phyloP scores from a whole-genome alignment of 305 asterid species.

The Fraxinus baroniana region DNA sequence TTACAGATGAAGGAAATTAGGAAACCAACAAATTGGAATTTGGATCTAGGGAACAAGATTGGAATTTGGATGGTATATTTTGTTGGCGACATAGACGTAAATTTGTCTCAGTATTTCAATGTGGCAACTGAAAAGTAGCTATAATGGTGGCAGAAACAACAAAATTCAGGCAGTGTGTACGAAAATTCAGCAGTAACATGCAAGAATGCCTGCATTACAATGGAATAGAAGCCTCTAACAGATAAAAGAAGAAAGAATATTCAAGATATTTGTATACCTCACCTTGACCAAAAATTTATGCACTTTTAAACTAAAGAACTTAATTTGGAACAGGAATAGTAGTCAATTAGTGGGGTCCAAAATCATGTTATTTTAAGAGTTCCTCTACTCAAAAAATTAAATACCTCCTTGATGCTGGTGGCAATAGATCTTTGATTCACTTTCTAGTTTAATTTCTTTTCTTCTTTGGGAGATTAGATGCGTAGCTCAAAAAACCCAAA shows the following conservation, averaged over 20 bases:
- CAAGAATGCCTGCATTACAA: not conserved
- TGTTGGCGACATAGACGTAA: not conserved
- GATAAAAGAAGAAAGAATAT: not conserved
- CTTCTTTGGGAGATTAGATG: constrained; percentile 12
- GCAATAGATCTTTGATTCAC: constrained; percentile 13
- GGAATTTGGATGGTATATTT: not conserved
- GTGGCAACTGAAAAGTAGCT: not conserved
- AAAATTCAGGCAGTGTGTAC: not conserved
- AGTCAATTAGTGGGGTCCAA: not conserved
- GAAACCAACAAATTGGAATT: constrained; percentile 6
- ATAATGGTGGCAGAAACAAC: not conserved
- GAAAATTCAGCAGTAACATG: not conserved
- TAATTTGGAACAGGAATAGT: not conserved
- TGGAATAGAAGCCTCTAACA: constrained; percentile 7
- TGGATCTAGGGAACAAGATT: not conserved
- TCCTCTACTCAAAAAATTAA: not conserved
- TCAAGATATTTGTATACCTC: not conserved
- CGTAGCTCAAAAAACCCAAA: not conserved
- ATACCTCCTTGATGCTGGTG: not conserved
- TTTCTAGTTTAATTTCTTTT: not conserved
- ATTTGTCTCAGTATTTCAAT: not conserved
- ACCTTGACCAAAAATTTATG: not conserved
- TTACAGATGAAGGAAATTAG: not conserved
- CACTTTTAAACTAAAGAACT: not conserved
- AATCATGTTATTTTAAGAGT: not conserved